phyloP scores from a whole-genome alignment of 169 alveolate species.

The Sarcocystis neurona region DNA sequence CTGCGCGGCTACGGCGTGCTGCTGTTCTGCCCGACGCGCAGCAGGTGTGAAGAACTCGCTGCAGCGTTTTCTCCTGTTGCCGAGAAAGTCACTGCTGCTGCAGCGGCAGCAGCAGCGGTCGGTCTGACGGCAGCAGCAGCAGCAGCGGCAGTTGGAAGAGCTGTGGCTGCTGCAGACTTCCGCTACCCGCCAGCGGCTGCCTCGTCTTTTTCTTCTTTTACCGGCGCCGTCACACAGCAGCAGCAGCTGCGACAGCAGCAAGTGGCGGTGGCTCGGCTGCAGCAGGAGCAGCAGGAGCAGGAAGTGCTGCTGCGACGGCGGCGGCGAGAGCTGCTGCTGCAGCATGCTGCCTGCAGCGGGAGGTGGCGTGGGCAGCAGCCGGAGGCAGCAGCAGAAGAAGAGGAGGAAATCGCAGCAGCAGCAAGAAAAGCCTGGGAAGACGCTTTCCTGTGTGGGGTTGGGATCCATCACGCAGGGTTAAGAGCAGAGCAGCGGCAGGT shows the following conservation, averaged over 20 bases:
- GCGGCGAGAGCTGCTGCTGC: no score
- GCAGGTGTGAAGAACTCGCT: slow-evolving; percentile 57
- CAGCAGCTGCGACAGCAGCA: slow-evolving; percentile 59
- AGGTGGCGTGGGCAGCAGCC: no score
- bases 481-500: slow-evolving; percentile 68
- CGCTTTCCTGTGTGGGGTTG: slow-evolving; percentile 67
- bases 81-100: slow-evolving; percentile 47
- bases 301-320: no score
- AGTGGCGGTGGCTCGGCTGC: no score
- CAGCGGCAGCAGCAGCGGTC: slow-evolving; percentile 69
- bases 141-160: not conserved
- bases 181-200: not conserved
- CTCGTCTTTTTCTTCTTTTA: slow-evolving; percentile 74
- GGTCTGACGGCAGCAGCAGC: not conserved
- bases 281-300: no score
- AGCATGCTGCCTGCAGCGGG: no score
- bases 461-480: slow-evolving; percentile 78
- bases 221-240: slow-evolving; percentile 73
- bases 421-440: no score
- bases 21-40: slow-evolving; percentile 36
- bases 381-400: no score
- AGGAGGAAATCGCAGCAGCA: no score
- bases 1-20: slow-evolving; percentile 22
- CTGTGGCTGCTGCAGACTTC: not conserved
- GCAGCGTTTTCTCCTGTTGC: slow-evolving; percentile 20